Evolutionary conservation across 2,329 filamentous ascomycete species (phyloP).

Genomic region (Byssoonygena ceratinophila): DNA sequence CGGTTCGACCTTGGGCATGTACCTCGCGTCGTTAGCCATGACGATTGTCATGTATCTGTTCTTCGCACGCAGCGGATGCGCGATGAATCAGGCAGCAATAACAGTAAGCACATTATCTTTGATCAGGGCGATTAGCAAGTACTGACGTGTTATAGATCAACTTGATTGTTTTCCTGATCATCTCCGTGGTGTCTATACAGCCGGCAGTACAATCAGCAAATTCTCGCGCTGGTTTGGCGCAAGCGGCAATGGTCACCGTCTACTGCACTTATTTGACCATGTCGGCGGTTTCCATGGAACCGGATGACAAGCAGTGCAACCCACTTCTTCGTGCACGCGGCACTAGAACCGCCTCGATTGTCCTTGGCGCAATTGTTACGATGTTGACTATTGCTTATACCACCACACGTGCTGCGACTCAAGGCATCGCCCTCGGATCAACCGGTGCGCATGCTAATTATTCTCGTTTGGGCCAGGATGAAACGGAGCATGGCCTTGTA

Average conservation of each 20-base stretch:
- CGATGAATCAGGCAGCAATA: constrained; percentile 95
- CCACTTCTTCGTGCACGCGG: constrained; percentile 74
- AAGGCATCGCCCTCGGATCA: constrained; percentile 52
- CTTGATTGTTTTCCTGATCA: constrained; percentile 65
- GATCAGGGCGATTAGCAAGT: background rate
- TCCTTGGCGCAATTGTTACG: constrained; percentile 88
- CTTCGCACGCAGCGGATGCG: constrained; percentile 70
- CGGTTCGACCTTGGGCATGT: constrained; percentile 89
- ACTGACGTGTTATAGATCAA: constrained; percentile 52
- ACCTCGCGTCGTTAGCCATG: constrained; percentile 79
- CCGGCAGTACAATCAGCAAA: constrained; percentile 85
- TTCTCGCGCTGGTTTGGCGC: constrained; percentile 85
- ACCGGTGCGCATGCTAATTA: constrained; percentile 45
- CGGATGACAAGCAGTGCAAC: constrained; percentile 89
- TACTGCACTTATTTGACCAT: constrained; percentile 99
- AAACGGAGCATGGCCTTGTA: constrained; percentile 70
- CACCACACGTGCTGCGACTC: constrained; percentile 88
- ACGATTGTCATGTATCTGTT: constrained; percentile 96
- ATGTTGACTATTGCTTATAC: constrained; percentile 97
- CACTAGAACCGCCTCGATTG: constrained; percentile 77
- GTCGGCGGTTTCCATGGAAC: constrained; percentile 97
- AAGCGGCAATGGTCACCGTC: constrained; percentile 90
- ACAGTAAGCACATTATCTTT: constrained; percentile 43
- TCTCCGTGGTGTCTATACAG: constrained; percentile 79
- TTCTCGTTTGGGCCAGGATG: constrained; percentile 54